Evolutionary conservation across 768 basidiomycete genomes (phyloP).

Genomic region (Collybiopsis confluens): DNA sequence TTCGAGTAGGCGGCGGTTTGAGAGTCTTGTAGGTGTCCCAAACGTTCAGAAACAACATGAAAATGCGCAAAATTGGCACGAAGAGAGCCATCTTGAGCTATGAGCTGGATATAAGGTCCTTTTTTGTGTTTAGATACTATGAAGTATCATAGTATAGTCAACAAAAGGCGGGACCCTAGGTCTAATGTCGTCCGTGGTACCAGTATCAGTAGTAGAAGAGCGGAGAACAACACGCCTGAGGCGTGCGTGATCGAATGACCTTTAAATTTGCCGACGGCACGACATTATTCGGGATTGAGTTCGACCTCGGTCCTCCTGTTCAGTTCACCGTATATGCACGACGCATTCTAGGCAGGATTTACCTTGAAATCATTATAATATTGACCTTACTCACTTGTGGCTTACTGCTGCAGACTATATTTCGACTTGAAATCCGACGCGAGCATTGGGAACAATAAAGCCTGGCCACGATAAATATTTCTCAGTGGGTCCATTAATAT

Average conservation of each 20-base stretch:
- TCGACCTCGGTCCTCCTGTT: no score
- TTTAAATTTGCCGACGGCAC: background rate
- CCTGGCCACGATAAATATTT: no score
- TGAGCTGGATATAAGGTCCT: background rate
- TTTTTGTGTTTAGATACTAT: background rate
- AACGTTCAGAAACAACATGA: constrained; percentile 73
- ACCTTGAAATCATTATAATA: no score
- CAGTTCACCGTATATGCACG: no score
- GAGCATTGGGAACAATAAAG: no score
- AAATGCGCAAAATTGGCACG: constrained; percentile 62
- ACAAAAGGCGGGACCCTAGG: background rate
- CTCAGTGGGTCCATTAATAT: no score
- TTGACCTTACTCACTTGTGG: no score
- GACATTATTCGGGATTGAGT: no score
- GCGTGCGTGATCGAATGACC: constrained; percentile 1
- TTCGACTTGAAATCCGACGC: no score
- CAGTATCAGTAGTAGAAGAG: background rate
- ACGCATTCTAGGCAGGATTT: no score
- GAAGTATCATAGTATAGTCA: background rate
- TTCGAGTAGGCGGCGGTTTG: constrained; percentile 55
- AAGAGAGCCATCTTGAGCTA: constrained; percentile 55
- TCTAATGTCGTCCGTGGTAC: background rate
- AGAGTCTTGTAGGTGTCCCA: constrained; percentile 85
- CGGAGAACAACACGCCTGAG: background rate
- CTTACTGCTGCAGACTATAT: no score